phyloP scores from a whole-genome alignment of 2,329 filamentous ascomycete genomes.

The Blumeria hordei region DNA sequence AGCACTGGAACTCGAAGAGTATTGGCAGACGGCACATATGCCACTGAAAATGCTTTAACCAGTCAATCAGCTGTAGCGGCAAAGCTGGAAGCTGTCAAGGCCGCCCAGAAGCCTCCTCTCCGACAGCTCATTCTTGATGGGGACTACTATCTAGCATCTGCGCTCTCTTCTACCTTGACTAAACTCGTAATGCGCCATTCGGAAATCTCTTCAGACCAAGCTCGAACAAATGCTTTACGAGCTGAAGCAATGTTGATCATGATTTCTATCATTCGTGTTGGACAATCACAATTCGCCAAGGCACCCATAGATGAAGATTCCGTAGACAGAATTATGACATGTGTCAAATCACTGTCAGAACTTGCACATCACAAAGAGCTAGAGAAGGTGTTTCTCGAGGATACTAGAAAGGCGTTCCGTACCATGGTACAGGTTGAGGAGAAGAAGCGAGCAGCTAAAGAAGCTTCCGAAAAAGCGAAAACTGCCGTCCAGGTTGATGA shows the following conservation, averaged over 20 bases:
- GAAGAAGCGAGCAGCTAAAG: conserved; percentile 90
- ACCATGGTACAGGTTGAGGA: conserved; percentile 95
- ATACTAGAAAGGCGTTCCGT: conserved; percentile 85
- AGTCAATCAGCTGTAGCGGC: conserved; percentile 77
- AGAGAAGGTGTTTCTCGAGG: conserved; percentile 77
- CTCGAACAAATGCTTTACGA: conserved; percentile 76
- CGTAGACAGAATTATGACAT: conserved; percentile 95
- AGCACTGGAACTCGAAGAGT: conserved; percentile 76
- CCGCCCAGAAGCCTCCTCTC: conserved; percentile 85
- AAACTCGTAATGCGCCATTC: conserved; percentile 96
- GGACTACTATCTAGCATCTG: conserved; percentile 87
- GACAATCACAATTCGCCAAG: conserved; percentile 97
- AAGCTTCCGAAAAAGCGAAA: conserved; percentile 79
- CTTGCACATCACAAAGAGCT: conserved; percentile 77
- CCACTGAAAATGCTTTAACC: conserved; percentile 85
- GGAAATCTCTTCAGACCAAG: conserved; percentile 66
- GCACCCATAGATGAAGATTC: conserved; percentile 94
- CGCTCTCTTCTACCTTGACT: conserved; percentile 84
- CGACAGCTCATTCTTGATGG: conserved; percentile 89
- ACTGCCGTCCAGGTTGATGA: conserved; percentile 89
- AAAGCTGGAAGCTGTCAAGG: conserved; percentile 86
- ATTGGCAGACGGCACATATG: conserved; percentile 88
- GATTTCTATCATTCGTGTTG: conserved; percentile 95
- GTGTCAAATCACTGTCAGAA: conserved; percentile 74
- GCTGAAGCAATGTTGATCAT: conserved; percentile 98